These are phyloP conservation scores for Hypoxylon lienhwacheense DNA, from an alignment of 495 filamentous ascomycete species.

Conservation along the genomic window DNA sequence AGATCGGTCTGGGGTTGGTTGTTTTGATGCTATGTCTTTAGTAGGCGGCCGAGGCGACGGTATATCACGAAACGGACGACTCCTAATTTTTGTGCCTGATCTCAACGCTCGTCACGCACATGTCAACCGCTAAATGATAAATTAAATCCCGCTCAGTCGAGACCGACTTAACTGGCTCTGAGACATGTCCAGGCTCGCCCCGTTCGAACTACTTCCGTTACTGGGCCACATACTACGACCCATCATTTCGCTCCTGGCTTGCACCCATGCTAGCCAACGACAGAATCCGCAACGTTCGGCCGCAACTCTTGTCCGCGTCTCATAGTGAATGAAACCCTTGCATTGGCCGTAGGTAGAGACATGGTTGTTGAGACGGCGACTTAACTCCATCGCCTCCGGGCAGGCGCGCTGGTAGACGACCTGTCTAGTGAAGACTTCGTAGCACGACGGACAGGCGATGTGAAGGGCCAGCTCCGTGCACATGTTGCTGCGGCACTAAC, in stretches of 20 bases:
- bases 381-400: not conserved
- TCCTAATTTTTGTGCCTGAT: too few species aligned
- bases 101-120: not conserved
- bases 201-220: not conserved
- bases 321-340: not conserved
- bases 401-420: constrained; percentile 12
- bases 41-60: too few species aligned
- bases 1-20: too few species aligned
- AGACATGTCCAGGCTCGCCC: not conserved
- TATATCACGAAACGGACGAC: not conserved
- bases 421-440: not conserved
- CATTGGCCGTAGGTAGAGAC: not conserved
- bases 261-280: constrained; percentile 16
- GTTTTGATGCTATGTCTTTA: too few species aligned
- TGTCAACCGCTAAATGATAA: too few species aligned
- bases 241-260: not conserved
- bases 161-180: not conserved
- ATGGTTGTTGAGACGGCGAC: not conserved
- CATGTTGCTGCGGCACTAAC: constrained; percentile 1
- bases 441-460: constrained; percentile 3
- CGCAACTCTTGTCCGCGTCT: not conserved
- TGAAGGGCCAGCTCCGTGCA: constrained; percentile 13
- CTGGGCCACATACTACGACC: constrained; percentile 2
- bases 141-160: not conserved
- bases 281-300: constrained; percentile 16